Conservation (phyloP, 352 stramenopile genomes). For the Lagenidium giganteum region DNA sequence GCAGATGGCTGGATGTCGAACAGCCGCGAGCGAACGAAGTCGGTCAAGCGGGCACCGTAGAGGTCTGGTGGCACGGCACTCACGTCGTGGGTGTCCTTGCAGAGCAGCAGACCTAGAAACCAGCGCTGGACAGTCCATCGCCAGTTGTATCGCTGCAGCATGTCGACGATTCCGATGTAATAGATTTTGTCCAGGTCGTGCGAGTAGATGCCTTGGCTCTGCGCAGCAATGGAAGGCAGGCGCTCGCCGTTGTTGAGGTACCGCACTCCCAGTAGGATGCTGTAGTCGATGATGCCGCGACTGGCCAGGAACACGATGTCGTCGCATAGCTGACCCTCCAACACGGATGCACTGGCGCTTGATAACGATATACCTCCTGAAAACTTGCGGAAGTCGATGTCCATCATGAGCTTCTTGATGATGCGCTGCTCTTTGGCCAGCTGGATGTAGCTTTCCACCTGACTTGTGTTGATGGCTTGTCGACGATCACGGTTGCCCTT, state of each 20-base stretch:
- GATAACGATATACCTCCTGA: slow-evolving; percentile 52
- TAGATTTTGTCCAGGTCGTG: slow-evolving; percentile 57
- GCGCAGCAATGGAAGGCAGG: slow-evolving; percentile 12
- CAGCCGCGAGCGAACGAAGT: slow-evolving; percentile 67
- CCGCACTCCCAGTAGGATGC: slow-evolving; percentile 65
- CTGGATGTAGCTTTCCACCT: slow-evolving; percentile 65
- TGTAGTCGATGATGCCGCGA: slow-evolving; percentile 84
- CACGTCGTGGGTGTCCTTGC: slow-evolving; percentile 80
- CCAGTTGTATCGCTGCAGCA: slow-evolving; percentile 85
- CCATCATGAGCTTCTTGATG: slow-evolving; percentile 78
- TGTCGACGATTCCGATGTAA: slow-evolving; percentile 76
- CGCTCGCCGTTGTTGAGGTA: slow-evolving; percentile 31
- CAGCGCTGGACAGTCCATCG: slow-evolving; percentile 80
- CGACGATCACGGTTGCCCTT: slow-evolving; percentile 79
- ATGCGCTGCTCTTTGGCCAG: slow-evolving; percentile 43
- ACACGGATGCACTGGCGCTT: slow-evolving; percentile 24
- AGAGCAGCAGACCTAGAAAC: slow-evolving; percentile 61
- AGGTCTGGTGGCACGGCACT: slow-evolving; percentile 67
- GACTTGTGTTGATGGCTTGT: slow-evolving; percentile 51
- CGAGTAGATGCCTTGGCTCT: slow-evolving; percentile 38
- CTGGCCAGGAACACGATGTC: slow-evolving; percentile 81
- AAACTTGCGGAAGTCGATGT: slow-evolving; percentile 85
- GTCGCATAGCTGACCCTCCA: slow-evolving; percentile 69
- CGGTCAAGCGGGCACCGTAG: slow-evolving; percentile 62
- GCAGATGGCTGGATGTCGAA: slow-evolving; percentile 45